phyloP scores from a whole-genome alignment of 1,284 basidiomycete genomes.

The Taiwanofungus camphoratus region DNA sequence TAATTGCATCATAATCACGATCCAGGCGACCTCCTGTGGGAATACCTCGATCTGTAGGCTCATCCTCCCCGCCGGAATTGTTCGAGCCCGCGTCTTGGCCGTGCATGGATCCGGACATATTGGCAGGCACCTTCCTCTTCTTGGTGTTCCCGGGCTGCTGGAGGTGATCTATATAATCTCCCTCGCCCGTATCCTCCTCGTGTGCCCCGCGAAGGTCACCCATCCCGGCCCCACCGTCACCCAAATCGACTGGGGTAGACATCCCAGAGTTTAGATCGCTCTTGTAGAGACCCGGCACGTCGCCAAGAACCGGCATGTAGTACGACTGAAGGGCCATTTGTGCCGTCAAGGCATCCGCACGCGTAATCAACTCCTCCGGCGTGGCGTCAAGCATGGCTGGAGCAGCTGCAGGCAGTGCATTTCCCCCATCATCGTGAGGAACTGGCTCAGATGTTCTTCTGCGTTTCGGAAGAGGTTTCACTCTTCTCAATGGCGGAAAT shows the following conservation, averaged over 20 bases:
- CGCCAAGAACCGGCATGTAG: constrained; percentile 51
- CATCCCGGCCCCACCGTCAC: constrained; percentile 13
- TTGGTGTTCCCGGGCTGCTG: constrained; percentile 78
- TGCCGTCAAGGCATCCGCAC: constrained; percentile 39
- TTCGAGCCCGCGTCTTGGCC: constrained; percentile 30
- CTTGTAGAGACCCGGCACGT: constrained; percentile 39
- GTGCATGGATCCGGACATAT: constrained; percentile 35
- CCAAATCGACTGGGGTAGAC: constrained; percentile 23
- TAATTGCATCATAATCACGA: constrained; percentile 18
- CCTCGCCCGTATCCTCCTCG: constrained; percentile 47
- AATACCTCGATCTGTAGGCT: constrained; percentile 25
- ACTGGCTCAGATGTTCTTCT: constrained; percentile 41
- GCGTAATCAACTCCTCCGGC: constrained; percentile 45
- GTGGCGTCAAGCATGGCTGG: constrained; percentile 10
- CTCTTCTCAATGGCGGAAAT: constrained; percentile 51
- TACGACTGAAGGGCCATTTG: constrained; percentile 55
- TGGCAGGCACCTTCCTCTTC: constrained; percentile 74
- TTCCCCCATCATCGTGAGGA: constrained; percentile 17
- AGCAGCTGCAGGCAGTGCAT: constrained; percentile 5
- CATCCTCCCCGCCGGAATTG: constrained; percentile 35
- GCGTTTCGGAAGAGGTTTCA: constrained; percentile 74
- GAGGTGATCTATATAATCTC: constrained; percentile 58
- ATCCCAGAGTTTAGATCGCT: constrained; percentile 11
- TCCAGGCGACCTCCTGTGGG: constrained; percentile 19
- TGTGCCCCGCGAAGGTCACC: constrained; percentile 28